Base-by-base conservation (phyloP, 108 stramenopile genomes). In the Cyclostephanos invisitatus region DNA sequence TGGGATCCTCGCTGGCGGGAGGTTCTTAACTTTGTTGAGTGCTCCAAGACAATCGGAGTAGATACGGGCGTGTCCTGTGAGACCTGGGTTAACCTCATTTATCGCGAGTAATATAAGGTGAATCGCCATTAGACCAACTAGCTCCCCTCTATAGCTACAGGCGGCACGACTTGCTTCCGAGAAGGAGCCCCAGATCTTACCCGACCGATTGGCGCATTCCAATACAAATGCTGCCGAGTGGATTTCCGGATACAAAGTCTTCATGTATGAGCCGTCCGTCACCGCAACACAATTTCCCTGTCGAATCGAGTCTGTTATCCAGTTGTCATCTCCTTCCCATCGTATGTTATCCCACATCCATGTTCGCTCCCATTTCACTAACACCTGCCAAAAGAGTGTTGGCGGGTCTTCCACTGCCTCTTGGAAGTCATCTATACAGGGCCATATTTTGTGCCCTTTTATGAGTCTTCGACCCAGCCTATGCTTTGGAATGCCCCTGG, bases 181-280 rank as follows among this genome's bases (percentile, higher is more conserved):
- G 22, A 75, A 75, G 1, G 59, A 20, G 0, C 73, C 63, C 9
- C 32, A 11, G 2, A 75, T 10, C 9, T 42, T 55, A 0, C 68
- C 68, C 25, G 36, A 44, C 0, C 67, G 49, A 15, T 51, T 27
- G 5, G 5, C 24, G 56, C 67, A 68, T 21, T 68, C 67, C 1
- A 75, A 3, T 5, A 74, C 27, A 21, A 67, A 67, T 6, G 59
- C 73, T 7, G 32, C 28, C 2, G 67, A 44, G 29, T 66, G 61
- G 22, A 62, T 12, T 0, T 69, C 57, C n/a, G 55, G 37, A 6
- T 29, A 20, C 4, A 75, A 3, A 14, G 67, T 40, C 10, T 28
- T 25, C 6, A 68, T 68, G 17, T 68, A 75, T 11, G 67, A 75
- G 2, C 74, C 74, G 37, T 68, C 74, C 18, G 67, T 75, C 0